Percentiles rank a stretch among this genome's conserved stretches.
phyloP scores from a whole-genome alignment of 2,329 filamentous ascomycete species.

The Gyromitra esculenta region DNA sequence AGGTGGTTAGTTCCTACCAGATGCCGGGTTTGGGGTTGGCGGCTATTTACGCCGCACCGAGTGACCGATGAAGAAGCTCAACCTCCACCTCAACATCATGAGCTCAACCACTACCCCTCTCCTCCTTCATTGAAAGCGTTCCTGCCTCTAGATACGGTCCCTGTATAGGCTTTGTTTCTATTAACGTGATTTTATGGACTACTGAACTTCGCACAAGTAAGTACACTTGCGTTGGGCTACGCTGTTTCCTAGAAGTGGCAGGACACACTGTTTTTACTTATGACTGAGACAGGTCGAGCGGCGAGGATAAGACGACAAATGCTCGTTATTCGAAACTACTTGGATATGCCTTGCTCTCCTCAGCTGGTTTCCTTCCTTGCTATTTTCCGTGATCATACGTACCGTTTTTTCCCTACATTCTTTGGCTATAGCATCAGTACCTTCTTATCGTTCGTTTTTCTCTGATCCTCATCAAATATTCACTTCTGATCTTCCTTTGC shows the following conservation, averaged over 20 bases:
- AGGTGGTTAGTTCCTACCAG: not conserved
- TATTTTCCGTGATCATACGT: slow-evolving; percentile 1
- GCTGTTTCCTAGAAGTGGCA: slow-evolving; percentile 4
- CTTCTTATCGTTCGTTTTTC: not conserved
- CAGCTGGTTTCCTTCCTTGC: not conserved
- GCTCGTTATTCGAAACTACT: slow-evolving; percentile 19
- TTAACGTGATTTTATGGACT: not conserved
- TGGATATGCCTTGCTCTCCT: slow-evolving; percentile 1
- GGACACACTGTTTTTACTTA: slow-evolving; percentile 14
- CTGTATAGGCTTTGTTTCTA: slow-evolving; percentile 18
- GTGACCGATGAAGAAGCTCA: slow-evolving; percentile 27
- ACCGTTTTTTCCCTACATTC: slow-evolving; percentile 2
- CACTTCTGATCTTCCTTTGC: not conserved
- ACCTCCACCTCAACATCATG: not conserved
- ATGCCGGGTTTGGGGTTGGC: slow-evolving; percentile 19
- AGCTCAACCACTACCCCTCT: not conserved
- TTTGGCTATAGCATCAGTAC: slow-evolving; percentile 9
- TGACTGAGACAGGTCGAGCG: not conserved
- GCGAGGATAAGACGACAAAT: not conserved
- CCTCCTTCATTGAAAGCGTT: not conserved
- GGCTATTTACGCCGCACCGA: slow-evolving; percentile 18
- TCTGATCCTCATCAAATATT: not conserved
- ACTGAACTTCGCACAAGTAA: not conserved
- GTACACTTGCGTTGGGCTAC: not conserved
- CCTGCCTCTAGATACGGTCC: not conserved